These are phyloP conservation scores for Ophiostoma piceae DNA, from an alignment of 2,329 filamentous ascomycete genomes.

Conservation along the genomic window DNA sequence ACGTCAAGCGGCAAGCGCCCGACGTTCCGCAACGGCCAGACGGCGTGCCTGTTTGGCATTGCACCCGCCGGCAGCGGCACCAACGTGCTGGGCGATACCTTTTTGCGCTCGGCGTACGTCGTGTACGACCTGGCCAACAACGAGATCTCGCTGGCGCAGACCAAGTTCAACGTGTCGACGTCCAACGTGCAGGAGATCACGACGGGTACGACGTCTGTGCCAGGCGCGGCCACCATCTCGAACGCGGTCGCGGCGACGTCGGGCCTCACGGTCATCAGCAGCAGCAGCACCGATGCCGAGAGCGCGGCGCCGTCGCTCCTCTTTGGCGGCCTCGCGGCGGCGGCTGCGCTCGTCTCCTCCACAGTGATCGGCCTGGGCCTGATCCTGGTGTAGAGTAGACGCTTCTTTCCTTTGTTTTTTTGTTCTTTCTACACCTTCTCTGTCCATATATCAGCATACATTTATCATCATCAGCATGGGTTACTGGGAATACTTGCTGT, in stretches of 20 bases:
- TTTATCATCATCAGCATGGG: conserved; percentile 2
- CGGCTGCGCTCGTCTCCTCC: conserved; percentile 18
- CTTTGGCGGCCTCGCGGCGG: background rate
- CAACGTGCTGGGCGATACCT: conserved; percentile 68
- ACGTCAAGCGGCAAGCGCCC: conserved; percentile 44
- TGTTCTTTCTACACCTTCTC: conserved; percentile 28
- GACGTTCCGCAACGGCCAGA: conserved; percentile 48
- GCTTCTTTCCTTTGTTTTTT: conserved; percentile 40
- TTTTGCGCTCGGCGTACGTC: conserved; percentile 68
- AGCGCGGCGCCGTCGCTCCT: background rate
- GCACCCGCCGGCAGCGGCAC: conserved; percentile 51
- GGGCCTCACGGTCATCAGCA: conserved; percentile 33
- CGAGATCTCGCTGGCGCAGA: conserved; percentile 64
- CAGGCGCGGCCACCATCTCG: conserved; percentile 47
- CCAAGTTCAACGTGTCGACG: conserved; percentile 53
- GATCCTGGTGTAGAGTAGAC: conserved; percentile 28
- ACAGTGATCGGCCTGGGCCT: conserved; percentile 20
- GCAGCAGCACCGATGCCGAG: background rate
- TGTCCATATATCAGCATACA: conserved; percentile 3
- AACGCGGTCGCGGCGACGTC: conserved; percentile 47
- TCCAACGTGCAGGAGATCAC: conserved; percentile 53
- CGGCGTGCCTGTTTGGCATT: conserved; percentile 64
- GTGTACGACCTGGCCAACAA: conserved; percentile 71
- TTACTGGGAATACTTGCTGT: background rate
- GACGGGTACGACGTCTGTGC: conserved; percentile 45